Base-by-base conservation (phyloP, 2,329 filamentous ascomycete species). In the Calonectria hawksworthii region DNA sequence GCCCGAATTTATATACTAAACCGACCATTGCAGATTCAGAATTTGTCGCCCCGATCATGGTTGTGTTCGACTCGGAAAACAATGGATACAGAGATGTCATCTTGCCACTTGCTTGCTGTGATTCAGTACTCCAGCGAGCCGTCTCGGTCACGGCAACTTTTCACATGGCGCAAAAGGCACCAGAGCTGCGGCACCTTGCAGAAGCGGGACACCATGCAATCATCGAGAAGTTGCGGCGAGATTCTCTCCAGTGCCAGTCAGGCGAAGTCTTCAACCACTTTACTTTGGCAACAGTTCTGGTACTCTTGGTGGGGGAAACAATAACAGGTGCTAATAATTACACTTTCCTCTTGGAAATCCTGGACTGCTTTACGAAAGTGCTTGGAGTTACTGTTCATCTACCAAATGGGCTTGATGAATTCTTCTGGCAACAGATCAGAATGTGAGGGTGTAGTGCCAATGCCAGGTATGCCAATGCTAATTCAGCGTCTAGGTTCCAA, bases 61-160 rank as follows among this genome's bases (percentile, higher is more conserved):
- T 87, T 1, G 82, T 86, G 0, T 74, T 86, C 13, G 85, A 86
- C 69, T 80, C 76, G 7, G 64, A 78, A 0, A 79, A 74, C 11
- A 87, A 87, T 47, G 86, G 85, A 18, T 87, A 87, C 52, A 80
- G 85, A 30, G 78, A 86, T 8, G 70, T 86, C 14, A 81, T 87
- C 9, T 78, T 87, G 3, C 85, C 86, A 2, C 82, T 87, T n/a
- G 86, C 86, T 0, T 80, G 82, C 13, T 81, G 86, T 26, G 82
- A 86, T 23, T 77, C 82, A 1, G 77, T 84, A 0, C 80, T 87
- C 0, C 80, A 80, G 28, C 81, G 83, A 32, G 84, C 86, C 0
- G 84, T 87, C 1, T 83, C 82, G 11, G 85, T 86, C 7, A 83
- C 86, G 0, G 83, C 86, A 7, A 84, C 85, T 0, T 85, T 86